Conservation (phyloP, 2,329 filamentous ascomycete genomes). For the Colletotrichum aenigma region DNA sequence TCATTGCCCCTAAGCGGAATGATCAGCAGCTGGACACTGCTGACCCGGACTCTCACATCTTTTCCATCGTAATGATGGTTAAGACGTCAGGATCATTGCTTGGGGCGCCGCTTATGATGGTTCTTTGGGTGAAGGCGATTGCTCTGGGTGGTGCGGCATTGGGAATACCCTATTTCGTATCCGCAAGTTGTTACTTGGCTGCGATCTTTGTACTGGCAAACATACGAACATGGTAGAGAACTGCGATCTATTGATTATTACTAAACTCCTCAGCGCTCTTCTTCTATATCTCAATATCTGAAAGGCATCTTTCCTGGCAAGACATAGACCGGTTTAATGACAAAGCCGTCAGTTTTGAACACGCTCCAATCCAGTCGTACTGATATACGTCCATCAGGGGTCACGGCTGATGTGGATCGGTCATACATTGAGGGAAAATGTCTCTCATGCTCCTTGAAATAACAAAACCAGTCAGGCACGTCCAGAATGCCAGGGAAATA, state of each 20-base stretch:
- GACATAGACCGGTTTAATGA: neutral
- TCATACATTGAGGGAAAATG: neutral
- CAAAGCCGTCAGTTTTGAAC: neutral
- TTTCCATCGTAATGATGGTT: slow-evolving; percentile 56
- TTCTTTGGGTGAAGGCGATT: slow-evolving; percentile 51
- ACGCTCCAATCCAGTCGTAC: neutral
- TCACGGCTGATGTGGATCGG: neutral
- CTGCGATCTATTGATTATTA: neutral
- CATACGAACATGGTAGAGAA: neutral
- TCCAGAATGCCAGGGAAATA: neutral
- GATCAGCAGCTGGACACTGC: neutral
- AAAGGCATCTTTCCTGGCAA: neutral
- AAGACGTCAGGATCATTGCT: slow-evolving; percentile 52
- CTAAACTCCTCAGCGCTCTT: neutral
- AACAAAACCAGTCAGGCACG: neutral
- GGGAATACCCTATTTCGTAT: slow-evolving; percentile 45
- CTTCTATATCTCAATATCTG: neutral
- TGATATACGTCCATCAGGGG: neutral
- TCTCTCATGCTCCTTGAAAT: neutral
- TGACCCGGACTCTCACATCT: slow-evolving; percentile 44
- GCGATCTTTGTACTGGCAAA: slow-evolving; percentile 36
- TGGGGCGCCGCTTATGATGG: slow-evolving; percentile 51
- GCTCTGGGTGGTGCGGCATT: slow-evolving; percentile 32
- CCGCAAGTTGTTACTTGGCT: slow-evolving; percentile 39
- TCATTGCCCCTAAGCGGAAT: slow-evolving; percentile 28